Evolutionary conservation across 495 filamentous ascomycete species (phyloP).

Genomic region (Daldinia concentrica): DNA sequence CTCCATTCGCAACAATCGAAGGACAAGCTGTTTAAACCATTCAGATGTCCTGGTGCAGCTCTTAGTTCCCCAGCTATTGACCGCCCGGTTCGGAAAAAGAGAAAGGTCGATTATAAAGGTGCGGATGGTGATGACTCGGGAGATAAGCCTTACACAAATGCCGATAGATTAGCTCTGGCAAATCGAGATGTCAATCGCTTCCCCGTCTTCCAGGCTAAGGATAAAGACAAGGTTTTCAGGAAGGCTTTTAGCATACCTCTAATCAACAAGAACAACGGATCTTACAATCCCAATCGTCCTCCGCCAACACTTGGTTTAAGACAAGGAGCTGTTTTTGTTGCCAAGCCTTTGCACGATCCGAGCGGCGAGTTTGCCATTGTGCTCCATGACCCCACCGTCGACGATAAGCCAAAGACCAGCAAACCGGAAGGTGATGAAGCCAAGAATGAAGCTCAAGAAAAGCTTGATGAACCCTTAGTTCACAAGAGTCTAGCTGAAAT

Average conservation of each 20-base stretch:
- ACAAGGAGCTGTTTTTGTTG: constrained; percentile 83
- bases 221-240: constrained; percentile 82
- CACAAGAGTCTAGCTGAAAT: constrained; percentile 98
- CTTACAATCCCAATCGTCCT: constrained; percentile 79
- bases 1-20: constrained; percentile 57
- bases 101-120: constrained; percentile 89
- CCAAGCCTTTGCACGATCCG: constrained; percentile 92
- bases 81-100: constrained; percentile 83
- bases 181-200: constrained; percentile 91
- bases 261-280: constrained; percentile 76
- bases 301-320: constrained; percentile 89
- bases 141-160: constrained; percentile 88
- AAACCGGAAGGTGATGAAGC: constrained; percentile 62
- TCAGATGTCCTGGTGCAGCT: constrained; percentile 91
- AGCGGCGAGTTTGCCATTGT: constrained; percentile 97
- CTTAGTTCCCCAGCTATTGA: constrained; percentile 74
- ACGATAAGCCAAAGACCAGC: constrained; percentile 74
- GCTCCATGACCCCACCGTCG: constrained; percentile 92
- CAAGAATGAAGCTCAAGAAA: constrained; percentile 59
- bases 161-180: constrained; percentile 84
- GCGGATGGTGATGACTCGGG: constrained; percentile 76
- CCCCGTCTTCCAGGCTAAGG: constrained; percentile 87
- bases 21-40: constrained; percentile 83
- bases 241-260: constrained; percentile 87
- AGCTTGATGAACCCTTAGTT: constrained; percentile 81